Evolutionary conservation across 179 eudicot genomes (phyloP).

Genomic region (Spinacia oleracea): DNA sequence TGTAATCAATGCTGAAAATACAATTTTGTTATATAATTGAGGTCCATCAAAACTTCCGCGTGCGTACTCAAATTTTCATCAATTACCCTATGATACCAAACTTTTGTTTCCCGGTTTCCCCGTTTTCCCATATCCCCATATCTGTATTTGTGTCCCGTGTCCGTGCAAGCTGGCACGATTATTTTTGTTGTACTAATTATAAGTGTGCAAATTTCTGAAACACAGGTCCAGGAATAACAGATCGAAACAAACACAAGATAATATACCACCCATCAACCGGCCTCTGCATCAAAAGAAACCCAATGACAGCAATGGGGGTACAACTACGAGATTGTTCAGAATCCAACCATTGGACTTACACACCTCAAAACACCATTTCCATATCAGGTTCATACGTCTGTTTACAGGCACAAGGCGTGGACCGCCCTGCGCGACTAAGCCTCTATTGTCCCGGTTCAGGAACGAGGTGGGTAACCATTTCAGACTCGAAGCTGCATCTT

Average conservation of each 20-base stretch:
- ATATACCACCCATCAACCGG: conserved; percentile 78
- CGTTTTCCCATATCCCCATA: no score
- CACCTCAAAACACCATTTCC: conserved; percentile 44
- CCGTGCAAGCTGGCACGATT: no score
- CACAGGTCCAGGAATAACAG: conserved; percentile 66
- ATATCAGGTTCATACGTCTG: conserved; percentile 55
- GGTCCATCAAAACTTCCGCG: no score
- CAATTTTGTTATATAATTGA: no score
- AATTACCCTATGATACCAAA: no score
- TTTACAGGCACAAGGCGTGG: conserved; percentile 46
- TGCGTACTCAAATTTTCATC: no score
- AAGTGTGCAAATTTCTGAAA: neutral
- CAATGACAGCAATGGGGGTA: conserved; percentile 30
- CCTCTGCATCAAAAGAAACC: conserved; percentile 53
- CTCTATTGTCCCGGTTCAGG: conserved; percentile 37
- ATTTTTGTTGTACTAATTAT: no score
- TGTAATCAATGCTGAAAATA: no score
- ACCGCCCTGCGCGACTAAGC: conserved; percentile 45
- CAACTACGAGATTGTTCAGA: conserved; percentile 63
- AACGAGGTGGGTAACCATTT: conserved; percentile 63
- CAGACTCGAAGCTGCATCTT: conserved; percentile 79
- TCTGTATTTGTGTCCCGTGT: no score
- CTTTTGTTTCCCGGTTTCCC: no score
- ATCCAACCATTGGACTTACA: conserved; percentile 60
- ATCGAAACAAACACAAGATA: conserved; percentile 40